Evolutionary conservation across 371 early-diverging fungal genomes (phyloP), one percentile per base, ranked within the genome.

Genomic region (Rhizomucor pusillus): DNA sequence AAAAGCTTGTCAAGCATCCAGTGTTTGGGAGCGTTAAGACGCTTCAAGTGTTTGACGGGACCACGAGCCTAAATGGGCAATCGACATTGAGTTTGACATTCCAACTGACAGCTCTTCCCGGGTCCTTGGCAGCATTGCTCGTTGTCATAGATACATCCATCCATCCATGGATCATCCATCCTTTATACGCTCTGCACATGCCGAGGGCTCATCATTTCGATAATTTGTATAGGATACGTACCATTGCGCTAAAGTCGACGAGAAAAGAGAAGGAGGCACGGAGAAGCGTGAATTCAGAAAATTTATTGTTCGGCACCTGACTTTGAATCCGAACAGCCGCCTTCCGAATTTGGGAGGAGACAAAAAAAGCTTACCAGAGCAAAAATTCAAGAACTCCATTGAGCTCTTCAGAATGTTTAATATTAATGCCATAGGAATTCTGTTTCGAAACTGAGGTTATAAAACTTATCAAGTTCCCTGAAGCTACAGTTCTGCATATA

Each of bases 1-100:
- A 77, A 73, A 68, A 96, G 88, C 84, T 99, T 99, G 91, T 98
- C 98, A 69, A 99, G 89, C 95, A 99, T 97, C 99, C 99, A 99
- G 88, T 98, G 97, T 87, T 92, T 94, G 82, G 99, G 99, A 61
- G 99, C 99, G 54, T 86, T 89, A 71, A 99, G 89, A 82, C 99
- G 94, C 95, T 99, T 99, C 89, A 99, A 87, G 87, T 99, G 99
- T 87, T 99, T 98, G 85, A 93, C 94, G 66, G 97, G 98, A 81
- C 99, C 99, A 77, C 99, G 92, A 81, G 90, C 91, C 97, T 92
- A 81, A 43, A 35, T 24, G 14, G 50, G 41, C 46, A 62, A 46
- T 19, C 22, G 11, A 19, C 39, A 36, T 19, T 34, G 14, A 20
- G 54, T 53, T 44, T 23, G 19, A 34, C 29, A 43, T 43, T 44